phyloP scores from a whole-genome alignment of 441 rosid genomes.

The Brassica hybrid region DNA sequence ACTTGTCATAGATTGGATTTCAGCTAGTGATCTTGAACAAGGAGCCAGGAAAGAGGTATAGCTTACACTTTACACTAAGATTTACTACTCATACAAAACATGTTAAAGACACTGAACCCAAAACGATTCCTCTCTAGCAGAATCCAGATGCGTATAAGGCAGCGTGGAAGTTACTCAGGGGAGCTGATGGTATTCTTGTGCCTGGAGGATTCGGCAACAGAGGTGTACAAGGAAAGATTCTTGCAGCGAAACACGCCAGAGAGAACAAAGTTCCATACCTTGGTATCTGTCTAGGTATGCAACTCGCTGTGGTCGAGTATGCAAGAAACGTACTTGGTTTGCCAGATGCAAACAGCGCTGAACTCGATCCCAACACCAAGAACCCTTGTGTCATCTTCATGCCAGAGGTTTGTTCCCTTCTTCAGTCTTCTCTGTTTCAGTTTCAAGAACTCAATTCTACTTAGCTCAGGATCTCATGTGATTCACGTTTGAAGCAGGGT shows the following conservation, averaged over 20 bases:
- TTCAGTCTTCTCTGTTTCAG: background rate
- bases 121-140: conserved; percentile 38
- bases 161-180: conserved; percentile 73
- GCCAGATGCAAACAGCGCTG: conserved; percentile 90
- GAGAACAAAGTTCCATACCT: conserved; percentile 88
- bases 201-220: conserved; percentile 99
- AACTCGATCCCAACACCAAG: conserved; percentile 72
- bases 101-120: conserved; percentile 36
- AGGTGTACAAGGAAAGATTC: conserved; percentile 93
- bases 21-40: conserved; percentile 83
- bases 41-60: conserved; percentile 61
- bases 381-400: conserved; percentile 89
- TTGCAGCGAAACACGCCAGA: conserved; percentile 87
- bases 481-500: conserved; percentile 48
- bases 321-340: conserved; percentile 75
- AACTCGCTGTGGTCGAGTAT: conserved; percentile 88
- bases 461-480: conserved; percentile 8
- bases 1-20: conserved; percentile 82
- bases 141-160: conserved; percentile 64
- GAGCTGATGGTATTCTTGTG: conserved; percentile 90
- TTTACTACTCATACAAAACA: background rate
- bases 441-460: background rate
- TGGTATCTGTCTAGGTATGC: conserved; percentile 99
- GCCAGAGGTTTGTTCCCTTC: conserved; percentile 77
- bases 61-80: conserved; percentile 17